Conservation (phyloP, 2,329 filamentous ascomycete genomes). For the Xylaria sp. region DNA sequence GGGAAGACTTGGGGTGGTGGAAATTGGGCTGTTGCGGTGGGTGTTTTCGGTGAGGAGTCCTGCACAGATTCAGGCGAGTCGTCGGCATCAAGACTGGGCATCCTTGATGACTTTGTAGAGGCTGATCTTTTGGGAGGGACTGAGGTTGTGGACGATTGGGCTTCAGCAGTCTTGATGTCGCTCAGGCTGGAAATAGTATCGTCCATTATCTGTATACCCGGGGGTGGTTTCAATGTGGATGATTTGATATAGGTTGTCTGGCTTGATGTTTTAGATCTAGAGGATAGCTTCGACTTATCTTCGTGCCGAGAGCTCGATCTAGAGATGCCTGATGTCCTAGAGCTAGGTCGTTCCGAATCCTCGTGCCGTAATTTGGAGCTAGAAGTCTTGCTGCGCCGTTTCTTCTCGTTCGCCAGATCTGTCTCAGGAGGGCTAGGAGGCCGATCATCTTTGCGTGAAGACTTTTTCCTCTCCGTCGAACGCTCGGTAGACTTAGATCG, state of each 20-base stretch:
- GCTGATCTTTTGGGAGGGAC: slow-evolving; percentile 51
- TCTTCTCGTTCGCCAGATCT: slow-evolving; percentile 62
- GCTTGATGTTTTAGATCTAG: slow-evolving; percentile 66
- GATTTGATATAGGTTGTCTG: slow-evolving; percentile 64
- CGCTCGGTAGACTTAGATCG: slow-evolving; percentile 61
- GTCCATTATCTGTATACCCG: slow-evolving; percentile 44
- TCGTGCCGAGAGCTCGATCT: slow-evolving; percentile 59
- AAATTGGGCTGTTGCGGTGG: slow-evolving; percentile 64
- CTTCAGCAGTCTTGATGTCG: slow-evolving; percentile 49
- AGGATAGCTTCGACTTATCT: slow-evolving; percentile 63
- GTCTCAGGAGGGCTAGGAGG: slow-evolving; percentile 74
- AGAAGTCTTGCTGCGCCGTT: slow-evolving; percentile 51
- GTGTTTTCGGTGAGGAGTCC: slow-evolving; percentile 69
- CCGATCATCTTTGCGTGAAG: slow-evolving; percentile 57
- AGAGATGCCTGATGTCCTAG: slow-evolving; percentile 56
- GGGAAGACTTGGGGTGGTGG: slow-evolving; percentile 56
- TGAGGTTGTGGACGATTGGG: slow-evolving; percentile 49
- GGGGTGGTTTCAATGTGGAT: slow-evolving; percentile 47
- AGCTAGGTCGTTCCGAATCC: slow-evolving; percentile 54
- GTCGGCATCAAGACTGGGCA: slow-evolving; percentile 55
- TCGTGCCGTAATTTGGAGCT: slow-evolving; percentile 53
- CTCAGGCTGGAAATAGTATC: slow-evolving; percentile 46
- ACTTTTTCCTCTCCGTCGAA: slow-evolving; percentile 55
- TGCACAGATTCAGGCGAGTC: slow-evolving; percentile 62
- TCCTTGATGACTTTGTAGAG: slow-evolving; percentile 46